Evolutionary conservation across 1,139 yeast species (phyloP).

Genomic region (Arxiozyma heterogenica): DNA sequence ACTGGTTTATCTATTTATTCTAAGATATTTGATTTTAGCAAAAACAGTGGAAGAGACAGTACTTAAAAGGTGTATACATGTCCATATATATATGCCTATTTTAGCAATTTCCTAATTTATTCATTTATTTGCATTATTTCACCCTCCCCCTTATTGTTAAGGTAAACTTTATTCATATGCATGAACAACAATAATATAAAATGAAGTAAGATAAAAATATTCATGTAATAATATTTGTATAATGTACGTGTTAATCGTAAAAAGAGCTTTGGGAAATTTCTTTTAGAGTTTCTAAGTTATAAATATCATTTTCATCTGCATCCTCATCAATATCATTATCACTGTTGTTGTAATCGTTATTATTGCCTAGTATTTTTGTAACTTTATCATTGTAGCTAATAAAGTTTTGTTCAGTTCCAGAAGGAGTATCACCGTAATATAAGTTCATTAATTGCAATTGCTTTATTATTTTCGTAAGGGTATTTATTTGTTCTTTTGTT

Average conservation of each 20-base stretch:
- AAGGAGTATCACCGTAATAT: slow-evolving; percentile 28
- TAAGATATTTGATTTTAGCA: no score
- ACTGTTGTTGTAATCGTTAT: not conserved
- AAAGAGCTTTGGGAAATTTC: slow-evolving; percentile 37
- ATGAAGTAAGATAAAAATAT: not conserved
- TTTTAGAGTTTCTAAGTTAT: slow-evolving; percentile 38
- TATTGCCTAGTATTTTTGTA: slow-evolving; percentile 9
- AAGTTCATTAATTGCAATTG: slow-evolving; percentile 58
- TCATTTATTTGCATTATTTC: no score
- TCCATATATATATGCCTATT: no score
- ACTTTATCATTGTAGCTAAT: no score
- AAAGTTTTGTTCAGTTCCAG: not conserved
- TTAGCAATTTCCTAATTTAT: no score
- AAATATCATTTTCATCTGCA: slow-evolving; percentile 35
- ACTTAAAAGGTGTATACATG: no score
- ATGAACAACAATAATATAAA: no score
- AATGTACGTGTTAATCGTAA: slow-evolving; percentile 28
- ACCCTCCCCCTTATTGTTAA: no score
- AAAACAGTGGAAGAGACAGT: no score
- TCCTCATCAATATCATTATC: slow-evolving; percentile 7
- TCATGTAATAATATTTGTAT: not conserved
- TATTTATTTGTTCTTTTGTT: slow-evolving; percentile 49
- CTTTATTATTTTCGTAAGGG: slow-evolving; percentile 50
- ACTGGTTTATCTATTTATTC: no score
- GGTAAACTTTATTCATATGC: not conserved